Evolutionary conservation across 2,329 filamentous ascomycete genomes (phyloP), one percentile per base, ranked within the genome.

Genomic region (Xylariaceae sp.): DNA sequence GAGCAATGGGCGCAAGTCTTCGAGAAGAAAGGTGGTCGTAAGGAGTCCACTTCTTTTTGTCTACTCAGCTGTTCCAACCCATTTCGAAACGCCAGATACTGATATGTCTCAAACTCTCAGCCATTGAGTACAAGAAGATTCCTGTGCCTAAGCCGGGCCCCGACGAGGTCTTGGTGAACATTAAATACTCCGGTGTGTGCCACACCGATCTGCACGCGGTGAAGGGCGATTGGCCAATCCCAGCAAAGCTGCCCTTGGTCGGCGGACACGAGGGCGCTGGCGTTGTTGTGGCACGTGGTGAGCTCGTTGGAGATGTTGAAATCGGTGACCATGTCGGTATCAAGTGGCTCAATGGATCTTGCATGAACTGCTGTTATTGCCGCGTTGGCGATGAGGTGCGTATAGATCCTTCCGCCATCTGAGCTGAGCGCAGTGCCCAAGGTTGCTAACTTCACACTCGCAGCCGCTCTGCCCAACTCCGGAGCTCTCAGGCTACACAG

Each of bases 1-100:
- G 83, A 83, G 68, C 92, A 97, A 75, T 94, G 86, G 88, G 92
- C 92, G 41, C 87, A 93, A 70, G 88, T 97, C 58, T 76, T 93
- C 59, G 87, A 95, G 70, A 80, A 89, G 76, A 83, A 77, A 46
- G 89, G 87, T 57, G 84, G 83, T 45, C 80, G 83, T 74, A 74
- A 62, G 79, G n/a, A n/a, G n/a, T n/a, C n/a, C n/a, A n/a, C n/a
- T n/a, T n/a, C n/a, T n/a, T n/a, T n/a, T n/a, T n/a, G 72, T 66
- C n/a, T n/a, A 4, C 12, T 14, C 7, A 33, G 23, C 27, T 41
- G 19, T 19, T 14, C 22, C 21, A 29, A 22, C 7, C 12, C 27
- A 4, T 32, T 4, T 5, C 11, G 16, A 37, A 6, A 17, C 41
- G 16, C 23, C 19, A 27, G 42, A 33, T 45, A 23, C 47, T 49